Evolutionary conservation across 768 basidiomycete genomes (phyloP), one percentile per base, ranked within the genome.

Genomic region (Mycena alexandri): DNA sequence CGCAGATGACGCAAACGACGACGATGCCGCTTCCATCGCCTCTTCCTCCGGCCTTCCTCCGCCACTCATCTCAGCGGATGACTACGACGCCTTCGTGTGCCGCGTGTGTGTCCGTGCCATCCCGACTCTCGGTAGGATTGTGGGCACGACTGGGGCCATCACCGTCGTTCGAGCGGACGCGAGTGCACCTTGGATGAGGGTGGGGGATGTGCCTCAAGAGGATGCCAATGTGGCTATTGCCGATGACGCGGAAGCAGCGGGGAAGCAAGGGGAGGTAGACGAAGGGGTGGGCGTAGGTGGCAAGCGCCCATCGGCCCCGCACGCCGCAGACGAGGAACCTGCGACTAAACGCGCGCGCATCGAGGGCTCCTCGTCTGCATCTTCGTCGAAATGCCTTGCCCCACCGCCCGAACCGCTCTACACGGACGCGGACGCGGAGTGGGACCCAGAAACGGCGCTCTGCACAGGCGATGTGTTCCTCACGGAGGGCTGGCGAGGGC

Each of bases 21-120:
- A 43, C 16, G 88, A 89, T 72, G 85, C 80, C 34, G 77, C 76
- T 36, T 94, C 93, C 17, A 87, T 89, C 55, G 82, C 84, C 17
- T 91, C 90, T 9, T 89, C 87, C 17, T 86, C 86, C 33, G 87
- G 82, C 46, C 83, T 94, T 21, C 90, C 93, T 29, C 88, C 87
- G 25, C 86, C 92, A 4, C 82, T 94, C 22, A 84, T 94, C 56
- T 79, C 88, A 22, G 89, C 87, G 10, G 81, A 81, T 16, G 88
- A 91, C 74, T 95, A 95, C 73, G 93, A 95, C 47, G 82, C 87
- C 53, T 87, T 95, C 73, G 79, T 95, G 19, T 95, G 94, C 77
- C 85, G 85, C 38, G 72, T 80, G 29, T 95, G 94, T 76, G 92
- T 91, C n/a, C 78, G 77, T 19, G 79, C 81, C 56, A 87, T 86